Evolutionary conservation across 768 basidiomycete species (phyloP), one percentile per base, ranked within the genome.

Genomic region (Kwoniella heveanensis): DNA sequence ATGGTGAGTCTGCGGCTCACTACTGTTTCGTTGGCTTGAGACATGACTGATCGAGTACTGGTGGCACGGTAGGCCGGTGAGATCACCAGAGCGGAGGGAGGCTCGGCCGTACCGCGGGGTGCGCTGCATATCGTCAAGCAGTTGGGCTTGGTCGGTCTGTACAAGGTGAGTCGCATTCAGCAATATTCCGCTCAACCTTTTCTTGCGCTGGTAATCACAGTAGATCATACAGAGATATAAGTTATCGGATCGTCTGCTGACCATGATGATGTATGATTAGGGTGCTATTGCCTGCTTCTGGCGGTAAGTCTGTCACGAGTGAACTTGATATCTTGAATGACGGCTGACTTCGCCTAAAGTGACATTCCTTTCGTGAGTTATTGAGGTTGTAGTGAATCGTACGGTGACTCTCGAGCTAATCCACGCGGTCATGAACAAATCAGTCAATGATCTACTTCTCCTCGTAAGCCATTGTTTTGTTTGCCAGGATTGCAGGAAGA

Each of bases 91-190:
- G 82, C 86, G 9, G 90, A 92, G 69, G 91, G 92, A 37, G 87
- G 86, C 22, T 60, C 57, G 37, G 77, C 72, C 0, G 83, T 83
- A 10, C 88, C 90, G 0, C 88, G 88, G 73, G 94, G 94, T 25
- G 95, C 95, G 17, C 80, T 89, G 5, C 93, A 98, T 79, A 95
- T 99, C 75, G 85, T 99, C 62, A 88, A 90, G 50, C 91, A 94
- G 77, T 83, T 99, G 60, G 96, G 96, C 58, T 83, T 99, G 32
- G 59, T 99, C 53, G 96, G 96, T 22, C 82, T 98, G 46, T 99
- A 99, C 83, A 89, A 86, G 62, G 69, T 70, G 36, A 29, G 68
- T 13, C 15, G 24, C 8, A 44, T 4, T 19, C 39, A 7, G 6
- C 32, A 6, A 36, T 36, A 36, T 36, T 36, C 32, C n/a, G n/a